phyloP scores from a whole-genome alignment of 805 yeast species.

The Cyberlindnera americana region DNA sequence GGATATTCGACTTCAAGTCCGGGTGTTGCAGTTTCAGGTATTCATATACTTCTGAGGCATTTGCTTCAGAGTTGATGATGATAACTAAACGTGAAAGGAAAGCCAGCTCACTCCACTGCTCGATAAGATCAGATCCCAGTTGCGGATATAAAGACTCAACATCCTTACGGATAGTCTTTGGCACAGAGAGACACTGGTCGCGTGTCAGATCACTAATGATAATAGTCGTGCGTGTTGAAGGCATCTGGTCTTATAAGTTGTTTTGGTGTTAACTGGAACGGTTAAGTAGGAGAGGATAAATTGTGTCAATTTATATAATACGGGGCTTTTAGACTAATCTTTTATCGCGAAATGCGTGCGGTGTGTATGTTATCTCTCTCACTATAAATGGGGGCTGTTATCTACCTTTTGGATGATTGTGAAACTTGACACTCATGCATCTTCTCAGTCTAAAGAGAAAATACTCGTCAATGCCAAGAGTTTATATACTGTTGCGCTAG shows the following conservation, averaged over 20 bases:
- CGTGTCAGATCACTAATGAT: slow-evolving; percentile 24
- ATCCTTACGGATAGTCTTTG: slow-evolving; percentile 16
- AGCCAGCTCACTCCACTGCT: slow-evolving; percentile 37
- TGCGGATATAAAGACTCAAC: slow-evolving; percentile 10
- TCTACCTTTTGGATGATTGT: neutral
- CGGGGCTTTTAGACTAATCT: too few relatives aligned
- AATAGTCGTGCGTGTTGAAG: slow-evolving; percentile 20
- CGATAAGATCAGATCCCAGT: slow-evolving; percentile 7
- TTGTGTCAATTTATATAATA: too few relatives aligned
- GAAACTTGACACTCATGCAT: too few relatives aligned
- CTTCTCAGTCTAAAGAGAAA: too few relatives aligned
- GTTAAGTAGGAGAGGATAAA: too few relatives aligned
- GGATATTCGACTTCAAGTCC: slow-evolving; percentile 25
- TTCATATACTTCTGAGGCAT: slow-evolving; percentile 25
- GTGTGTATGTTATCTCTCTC: too few relatives aligned
- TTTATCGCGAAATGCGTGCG: neutral
- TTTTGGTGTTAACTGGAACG: neutral
- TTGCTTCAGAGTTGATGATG: slow-evolving; percentile 28
- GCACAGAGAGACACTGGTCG: slow-evolving; percentile 20
- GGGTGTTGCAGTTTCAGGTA: slow-evolving; percentile 20
- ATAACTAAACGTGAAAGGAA: slow-evolving; percentile 42
- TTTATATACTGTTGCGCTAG: neutral
- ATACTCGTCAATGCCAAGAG: too few relatives aligned
- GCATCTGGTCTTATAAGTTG: slow-evolving; percentile 3
- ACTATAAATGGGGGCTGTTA: too few relatives aligned